Evolutionary conservation across 2,329 filamentous ascomycete genomes (phyloP).

Genomic region (Clonostachys solani): DNA sequence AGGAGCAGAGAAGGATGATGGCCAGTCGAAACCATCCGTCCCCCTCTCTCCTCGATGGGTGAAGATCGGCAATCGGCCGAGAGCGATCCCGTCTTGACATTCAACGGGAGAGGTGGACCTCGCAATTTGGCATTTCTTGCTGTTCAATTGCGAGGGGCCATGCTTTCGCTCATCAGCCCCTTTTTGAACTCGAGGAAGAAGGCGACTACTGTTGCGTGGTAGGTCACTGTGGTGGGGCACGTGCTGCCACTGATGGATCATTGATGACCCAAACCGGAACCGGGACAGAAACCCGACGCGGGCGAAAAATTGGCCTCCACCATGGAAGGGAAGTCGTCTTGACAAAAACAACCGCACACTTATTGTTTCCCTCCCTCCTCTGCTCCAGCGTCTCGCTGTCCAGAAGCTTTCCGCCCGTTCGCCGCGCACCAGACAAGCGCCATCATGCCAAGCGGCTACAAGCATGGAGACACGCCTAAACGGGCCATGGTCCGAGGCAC

Average conservation of each 20-base stretch:
- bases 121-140: too few species aligned
- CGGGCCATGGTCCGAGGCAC: slow-evolving; percentile 32
- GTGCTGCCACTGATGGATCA: not conserved
- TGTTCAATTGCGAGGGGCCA: not conserved
- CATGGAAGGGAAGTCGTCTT: not conserved
- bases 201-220: not conserved
- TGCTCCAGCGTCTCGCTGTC: not conserved
- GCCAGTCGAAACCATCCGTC: too few species aligned
- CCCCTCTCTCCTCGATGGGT: too few species aligned
- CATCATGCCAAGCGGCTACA: slow-evolving; percentile 22
- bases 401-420: not conserved
- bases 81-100: too few species aligned
- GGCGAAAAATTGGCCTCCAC: slow-evolving; percentile 2
- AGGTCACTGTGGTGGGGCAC: not conserved
- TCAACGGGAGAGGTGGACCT: too few species aligned
- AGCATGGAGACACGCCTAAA: slow-evolving; percentile 28
- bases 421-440: not conserved
- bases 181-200: not conserved
- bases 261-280: not conserved
- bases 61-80: too few species aligned
- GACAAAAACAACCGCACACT: slow-evolving; percentile 8
- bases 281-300: too few species aligned
- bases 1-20: too few species aligned
- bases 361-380: not conserved
- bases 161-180: not conserved